Conservation (phyloP, 257 asterid species). For the Ligustrum vulgare region DNA sequence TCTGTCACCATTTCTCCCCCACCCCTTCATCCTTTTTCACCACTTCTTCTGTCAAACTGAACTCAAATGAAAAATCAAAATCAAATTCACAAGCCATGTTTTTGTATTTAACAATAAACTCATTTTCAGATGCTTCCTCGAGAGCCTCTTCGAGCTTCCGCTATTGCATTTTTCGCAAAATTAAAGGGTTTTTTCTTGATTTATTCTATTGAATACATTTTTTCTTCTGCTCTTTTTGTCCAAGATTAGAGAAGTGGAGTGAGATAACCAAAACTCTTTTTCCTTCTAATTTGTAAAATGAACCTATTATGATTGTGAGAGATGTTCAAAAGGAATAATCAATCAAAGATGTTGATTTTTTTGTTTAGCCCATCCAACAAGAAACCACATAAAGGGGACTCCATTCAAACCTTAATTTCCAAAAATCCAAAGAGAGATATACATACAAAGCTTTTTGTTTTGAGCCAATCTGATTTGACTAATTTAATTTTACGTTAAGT, state of each 20-base stretch:
- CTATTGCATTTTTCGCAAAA: slow-evolving; percentile 71
- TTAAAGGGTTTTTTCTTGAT: slow-evolving; percentile 59
- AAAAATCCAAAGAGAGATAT: slow-evolving; percentile 62
- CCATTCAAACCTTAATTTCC: slow-evolving; percentile 43
- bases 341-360: too few relatives aligned
- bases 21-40: too few relatives aligned
- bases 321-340: too few relatives aligned
- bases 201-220: slow-evolving; percentile 63
- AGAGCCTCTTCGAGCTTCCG: slow-evolving; percentile 92
- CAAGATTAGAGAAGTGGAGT: slow-evolving; percentile 85
- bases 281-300: too few relatives aligned
- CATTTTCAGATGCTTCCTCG: slow-evolving; percentile 97
- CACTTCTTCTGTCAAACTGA: too few relatives aligned
- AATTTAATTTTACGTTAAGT: too few relatives aligned
- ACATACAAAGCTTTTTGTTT: too few relatives aligned
- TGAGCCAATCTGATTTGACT: too few relatives aligned
- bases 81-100: slow-evolving; percentile 58
- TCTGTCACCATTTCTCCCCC: too few relatives aligned
- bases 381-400: slow-evolving; percentile 41
- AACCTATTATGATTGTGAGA: too few relatives aligned
- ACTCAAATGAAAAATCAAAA: too few relatives aligned
- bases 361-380: too few relatives aligned
- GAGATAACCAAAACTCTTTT: slow-evolving; percentile 11
- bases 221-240: slow-evolving; percentile 88
- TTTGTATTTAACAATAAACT: slow-evolving; percentile 76